Conservation (phyloP, 2,329 filamentous ascomycete species). For the Madurella mycetomatis region DNA sequence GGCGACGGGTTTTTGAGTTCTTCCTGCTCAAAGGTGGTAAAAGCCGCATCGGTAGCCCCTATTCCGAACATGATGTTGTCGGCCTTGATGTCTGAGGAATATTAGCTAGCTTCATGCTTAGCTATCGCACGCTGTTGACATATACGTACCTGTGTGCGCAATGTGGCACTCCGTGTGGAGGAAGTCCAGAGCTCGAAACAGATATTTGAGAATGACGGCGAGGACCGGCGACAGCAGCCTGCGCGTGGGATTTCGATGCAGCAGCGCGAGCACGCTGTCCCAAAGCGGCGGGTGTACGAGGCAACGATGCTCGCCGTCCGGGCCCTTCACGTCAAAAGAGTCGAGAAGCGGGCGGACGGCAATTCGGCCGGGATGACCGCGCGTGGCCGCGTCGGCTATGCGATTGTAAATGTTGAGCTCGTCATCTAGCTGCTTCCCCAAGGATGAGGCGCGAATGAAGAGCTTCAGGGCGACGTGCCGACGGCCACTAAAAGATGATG, state of each 20-base stretch:
- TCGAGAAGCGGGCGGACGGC: not conserved
- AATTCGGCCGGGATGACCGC: not conserved
- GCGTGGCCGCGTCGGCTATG: not conserved
- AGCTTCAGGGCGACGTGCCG: not conserved
- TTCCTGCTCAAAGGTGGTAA: slow-evolving; percentile 32
- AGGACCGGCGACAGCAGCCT: not conserved
- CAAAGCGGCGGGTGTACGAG: not conserved
- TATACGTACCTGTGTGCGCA: not conserved
- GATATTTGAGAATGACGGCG: not conserved
- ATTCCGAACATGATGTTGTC: slow-evolving; percentile 37
- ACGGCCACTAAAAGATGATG: not conserved
- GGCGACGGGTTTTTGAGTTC: not conserved
- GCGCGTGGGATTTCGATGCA: not conserved
- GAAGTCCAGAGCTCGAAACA: not conserved
- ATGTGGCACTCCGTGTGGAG: not conserved
- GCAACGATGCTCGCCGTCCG: not conserved
- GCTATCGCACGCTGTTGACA: too few species aligned
- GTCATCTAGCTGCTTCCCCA: not conserved
- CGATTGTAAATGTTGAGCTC: not conserved
- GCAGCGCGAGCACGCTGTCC: not conserved
- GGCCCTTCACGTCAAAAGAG: not conserved
- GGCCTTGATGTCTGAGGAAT: slow-evolving; percentile 38
- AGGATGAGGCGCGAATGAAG: not conserved
- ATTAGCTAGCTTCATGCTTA: too few species aligned
- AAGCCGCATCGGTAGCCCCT: slow-evolving; percentile 32